phyloP scores from a whole-genome alignment of 495 filamentous ascomycete species.

The Pyrenula aspistea region DNA sequence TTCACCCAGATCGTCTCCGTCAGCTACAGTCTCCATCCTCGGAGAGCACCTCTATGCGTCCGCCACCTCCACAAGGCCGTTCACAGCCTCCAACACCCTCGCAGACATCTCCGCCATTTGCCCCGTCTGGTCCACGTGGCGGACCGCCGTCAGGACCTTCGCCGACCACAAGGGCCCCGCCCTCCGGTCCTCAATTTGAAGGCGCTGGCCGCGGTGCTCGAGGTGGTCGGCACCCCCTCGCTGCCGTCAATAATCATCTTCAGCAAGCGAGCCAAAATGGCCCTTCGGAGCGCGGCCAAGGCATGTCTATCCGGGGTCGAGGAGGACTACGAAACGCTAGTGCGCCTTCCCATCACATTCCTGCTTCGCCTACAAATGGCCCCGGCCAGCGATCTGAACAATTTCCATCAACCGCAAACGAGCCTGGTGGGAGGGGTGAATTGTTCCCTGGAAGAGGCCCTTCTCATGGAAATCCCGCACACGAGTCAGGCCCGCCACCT shows the following conservation, averaged over 20 bases:
- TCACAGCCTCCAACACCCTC: slow-evolving; percentile 13
- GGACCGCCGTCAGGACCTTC: slow-evolving; percentile 16
- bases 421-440: slow-evolving; percentile 12
- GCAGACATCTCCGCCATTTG: slow-evolving; percentile 10
- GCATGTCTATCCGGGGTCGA: slow-evolving; percentile 25
- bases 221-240: slow-evolving; percentile 26
- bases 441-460: slow-evolving; percentile 9
- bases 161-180: slow-evolving; percentile 15
- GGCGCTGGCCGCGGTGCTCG: slow-evolving; percentile 26
- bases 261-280: slow-evolving; percentile 22
- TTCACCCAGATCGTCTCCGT: slow-evolving; percentile 39
- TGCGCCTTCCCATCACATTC: slow-evolving; percentile 12
- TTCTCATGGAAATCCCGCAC: neutral
- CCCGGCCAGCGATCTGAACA: slow-evolving; percentile 13
- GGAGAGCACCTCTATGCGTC: slow-evolving; percentile 1
- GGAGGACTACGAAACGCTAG: slow-evolving; percentile 23
- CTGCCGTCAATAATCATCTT: slow-evolving; percentile 30
- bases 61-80: slow-evolving; percentile 9
- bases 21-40: slow-evolving; percentile 14
- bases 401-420: neutral
- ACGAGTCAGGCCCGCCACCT: neutral
- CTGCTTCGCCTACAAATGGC: slow-evolving; percentile 14
- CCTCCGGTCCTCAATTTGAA: slow-evolving; percentile 14
- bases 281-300: slow-evolving; percentile 19
- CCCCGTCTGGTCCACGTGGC: slow-evolving; percentile 28